Base-by-base conservation (phyloP, 2,329 filamentous ascomycete genomes). In the Stagonosporopsis vannaccii region DNA sequence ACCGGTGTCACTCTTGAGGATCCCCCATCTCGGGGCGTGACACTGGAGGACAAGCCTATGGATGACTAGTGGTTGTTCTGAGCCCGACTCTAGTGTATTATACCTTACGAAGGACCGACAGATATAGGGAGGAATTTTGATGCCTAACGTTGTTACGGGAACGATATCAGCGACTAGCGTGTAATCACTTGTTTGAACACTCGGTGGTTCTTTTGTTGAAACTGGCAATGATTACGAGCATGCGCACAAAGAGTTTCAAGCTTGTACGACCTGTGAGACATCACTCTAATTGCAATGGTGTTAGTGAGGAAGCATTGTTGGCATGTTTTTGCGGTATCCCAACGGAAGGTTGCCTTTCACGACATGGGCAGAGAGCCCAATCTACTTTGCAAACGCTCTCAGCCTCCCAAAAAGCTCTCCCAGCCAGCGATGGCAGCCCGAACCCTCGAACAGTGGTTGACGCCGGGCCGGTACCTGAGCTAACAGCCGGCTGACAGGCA, bases 31-130 rank as follows among this genome's bases (percentile, higher is more conserved):
- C 75, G 79, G 46, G 85, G 87, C 6, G 88, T 92, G 37, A 88
- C 87, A 63, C 79, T 92, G 68, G 86, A 86, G 68, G 90, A 92
- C 73, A 87, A 85, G 76, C 87, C 89, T n/a, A 91, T 92, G 87
- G 88, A 91, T 77, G 88, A 91, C 76, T 90, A 72, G 66, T 71
- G 59, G 70, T 56, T 48, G 37, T 56, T 56, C 37, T 56, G 26
- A 56, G 47, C 36, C 45, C 28, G 35, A 37, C 39, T 41, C 41
- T n/a, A 32, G 47, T 40, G 50, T 39, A n/a, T 36, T 49, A 32
- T 44, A 36, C 35, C n/a, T 56, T 26, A 56, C 32, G 53, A 56
- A 44, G 47, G 47, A 51, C 19, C 23, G 30, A 51, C 43, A 42
- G 43, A 56, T 35, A 52, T 47, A 45, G 46, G 58, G 41, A 42